Base-by-base conservation (phyloP, 805 yeast species). In the Metschnikowia noctiluminum region DNA sequence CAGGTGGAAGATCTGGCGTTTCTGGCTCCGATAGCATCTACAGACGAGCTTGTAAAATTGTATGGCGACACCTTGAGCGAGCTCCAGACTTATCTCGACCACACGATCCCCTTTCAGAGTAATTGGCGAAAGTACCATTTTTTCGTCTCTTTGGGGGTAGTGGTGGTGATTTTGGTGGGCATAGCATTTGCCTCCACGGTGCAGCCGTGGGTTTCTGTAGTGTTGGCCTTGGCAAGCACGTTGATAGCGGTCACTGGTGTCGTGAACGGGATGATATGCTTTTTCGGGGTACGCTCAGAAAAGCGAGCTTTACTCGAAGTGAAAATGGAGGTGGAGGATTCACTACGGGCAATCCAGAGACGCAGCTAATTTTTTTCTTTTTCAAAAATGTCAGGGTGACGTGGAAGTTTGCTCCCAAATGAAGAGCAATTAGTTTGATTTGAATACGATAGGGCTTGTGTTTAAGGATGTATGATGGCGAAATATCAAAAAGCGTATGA, bases 251-350 rank as follows among this genome's bases (percentile, higher is more conserved):
- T 82, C 2, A 76, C 91, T 0, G 97, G 96, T 0, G 68, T 79
- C 0, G 63, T 86, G 1, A 84, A 89, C 61, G 96, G 96, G 0
- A 60, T 88, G 47, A 86, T 94, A 40, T 91, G 92, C 37, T 78
- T 75, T 48, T 61, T 89, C 30, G 92, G 91, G 62, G 95, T 96
- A 0, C 73, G 89, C 32, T 76, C 81, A n/a, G 99, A 94, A 62
- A 63, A 71, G 44, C 72, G 98, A 41, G 92, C 91, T 0, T 66
- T 94, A 42, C 69, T 68, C 26, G 98, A 92, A 66, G 89, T 89
- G 6, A 77, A 78, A 50, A 65, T 75, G 55, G 95, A 92, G 62
- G 87, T 90, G 1, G 64, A 63, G 48, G 74, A 70, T 35, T 45
- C 54, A 7, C 28, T 52, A 43, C 43, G 46, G 28, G 50, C 34